Base-by-base conservation (phyloP, 2,329 filamentous ascomycete genomes). In the Verticillium nonalfalfae region DNA sequence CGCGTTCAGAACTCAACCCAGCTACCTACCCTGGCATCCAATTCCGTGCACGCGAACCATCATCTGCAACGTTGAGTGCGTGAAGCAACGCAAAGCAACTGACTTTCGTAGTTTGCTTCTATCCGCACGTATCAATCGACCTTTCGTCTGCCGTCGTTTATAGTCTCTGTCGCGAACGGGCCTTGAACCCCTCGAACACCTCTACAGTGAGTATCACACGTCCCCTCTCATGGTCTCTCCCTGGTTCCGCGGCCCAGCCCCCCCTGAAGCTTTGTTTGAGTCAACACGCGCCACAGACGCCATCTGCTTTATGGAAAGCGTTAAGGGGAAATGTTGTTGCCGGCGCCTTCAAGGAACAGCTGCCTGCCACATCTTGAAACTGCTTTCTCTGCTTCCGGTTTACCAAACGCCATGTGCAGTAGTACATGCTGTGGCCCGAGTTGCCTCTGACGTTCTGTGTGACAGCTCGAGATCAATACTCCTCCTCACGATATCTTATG, bases 171-270 rank as follows among this genome's bases (percentile, higher is more conserved):
- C n/a, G 7, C 6, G 10, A 50, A 18, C 40, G 11, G 21, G 5
- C n/a, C 18, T 26, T n/a, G n/a, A 26, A 2, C 40, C 40, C 40
- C n/a, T 50, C 40, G 7, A 10, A n/a, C 21, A 50, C n/a, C 21
- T 26, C 7, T 50, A 2, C 15, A 10, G 40, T 50, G 18, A 50
- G 40, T 50, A 7, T n/a, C 1, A 9, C n/a, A 9, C 40, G 15
- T 50, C 9, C 40, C 40, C 60, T 33, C 26, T 57, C 18, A 52
- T 52, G 60, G 38, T 55, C 50, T 59, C 50, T 61, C 50, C 60
- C 60, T 56, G 54, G 60, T 59, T 59, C 57, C 62, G 58, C 62
- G 58, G 56, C 38, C 58, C n/a, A 57, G 56, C 62, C 62, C 57
- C 62, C 36, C 39, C 26, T n/a, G n/a, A 52, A 55, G 33, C 58